Evolutionary conservation across 2,329 filamentous ascomycete genomes (phyloP), one percentile per base, ranked within the genome.

Genomic region (Karstenula rhodostoma): DNA sequence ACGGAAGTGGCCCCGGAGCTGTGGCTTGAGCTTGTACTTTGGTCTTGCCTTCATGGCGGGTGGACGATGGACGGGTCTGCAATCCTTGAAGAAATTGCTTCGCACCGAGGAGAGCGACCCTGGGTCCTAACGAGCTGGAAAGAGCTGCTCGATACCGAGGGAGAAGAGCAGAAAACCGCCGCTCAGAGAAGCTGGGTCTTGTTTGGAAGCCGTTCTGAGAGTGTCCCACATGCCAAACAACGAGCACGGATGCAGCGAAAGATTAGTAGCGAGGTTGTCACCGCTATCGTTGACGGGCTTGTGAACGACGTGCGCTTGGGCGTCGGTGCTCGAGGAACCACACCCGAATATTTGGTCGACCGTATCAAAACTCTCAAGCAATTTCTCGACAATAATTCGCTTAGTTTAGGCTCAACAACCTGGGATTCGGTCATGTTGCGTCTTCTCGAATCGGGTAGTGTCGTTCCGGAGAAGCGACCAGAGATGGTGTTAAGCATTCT

Each of bases 211-310:
- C 63, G 60, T n/a, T 62, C 61, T 22, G 61, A 67, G 35, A 57
- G 53, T 23, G 58, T 61, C n/a, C 61, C 66, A 23, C 67, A 67
- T 25, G 57, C 62, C 19, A 56, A 73, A 53, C 72, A 73, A 43
- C 69, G 71, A 47, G 66, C 66, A 10, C 67, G 70, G 42, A 77
- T 81, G 10, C 72, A 74, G 40, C 74, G 79, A 52, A 87, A 84
- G 0, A 82, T 89, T 66, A 88, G 86, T 67, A 79, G 80, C 44
- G 87, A 89, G 72, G 81, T 89, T 12, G 80, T 88, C 27, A 77
- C 82, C 54, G 83, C 84, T 6, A 80, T 87, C 43, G 75, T 87
- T 32, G 84, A 87, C 66, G 83, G 81, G 17, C 70, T 87, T 15
- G 69, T 83, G 43, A 84, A 82, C 60, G 67, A 72, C 13, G 70